Evolutionary conservation across 208 protist species (phyloP).

Genomic region (Tritrichomonas foetus): DNA sequence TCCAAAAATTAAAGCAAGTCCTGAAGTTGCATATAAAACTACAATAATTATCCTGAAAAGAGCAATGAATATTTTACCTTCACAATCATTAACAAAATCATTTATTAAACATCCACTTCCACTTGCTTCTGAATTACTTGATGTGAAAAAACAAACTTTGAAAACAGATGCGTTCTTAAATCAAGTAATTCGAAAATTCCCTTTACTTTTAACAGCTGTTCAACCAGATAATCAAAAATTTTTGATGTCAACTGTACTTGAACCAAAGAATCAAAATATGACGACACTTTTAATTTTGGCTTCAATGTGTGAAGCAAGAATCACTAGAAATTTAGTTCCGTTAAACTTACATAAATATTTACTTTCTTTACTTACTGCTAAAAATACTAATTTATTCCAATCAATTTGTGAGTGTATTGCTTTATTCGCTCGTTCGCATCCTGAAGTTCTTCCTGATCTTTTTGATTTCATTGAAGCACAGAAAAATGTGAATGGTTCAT

Average conservation of each 20-base stretch:
- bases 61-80: neutral
- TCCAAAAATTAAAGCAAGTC: neutral
- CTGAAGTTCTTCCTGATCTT: neutral
- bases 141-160: neutral
- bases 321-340: neutral
- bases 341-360: neutral
- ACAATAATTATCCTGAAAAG: neutral
- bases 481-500: neutral
- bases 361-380: neutral
- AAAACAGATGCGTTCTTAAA: neutral
- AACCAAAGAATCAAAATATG: neutral
- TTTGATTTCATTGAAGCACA: neutral
- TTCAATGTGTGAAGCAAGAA: neutral
- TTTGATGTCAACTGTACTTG: neutral
- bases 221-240: neutral
- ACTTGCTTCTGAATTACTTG: neutral
- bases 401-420: neutral
- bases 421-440: neutral
- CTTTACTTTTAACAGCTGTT: neutral
- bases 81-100: neutral
- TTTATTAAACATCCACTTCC: neutral
- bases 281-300: neutral
- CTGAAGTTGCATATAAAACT: neutral
- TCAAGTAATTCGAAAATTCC: neutral
- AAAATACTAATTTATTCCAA: neutral